A percentile compares a stretch with the other conserved stretches of the same genome.
phyloP scores from a whole-genome alignment of 768 basidiomycete species.

The Suillus bovinus region DNA sequence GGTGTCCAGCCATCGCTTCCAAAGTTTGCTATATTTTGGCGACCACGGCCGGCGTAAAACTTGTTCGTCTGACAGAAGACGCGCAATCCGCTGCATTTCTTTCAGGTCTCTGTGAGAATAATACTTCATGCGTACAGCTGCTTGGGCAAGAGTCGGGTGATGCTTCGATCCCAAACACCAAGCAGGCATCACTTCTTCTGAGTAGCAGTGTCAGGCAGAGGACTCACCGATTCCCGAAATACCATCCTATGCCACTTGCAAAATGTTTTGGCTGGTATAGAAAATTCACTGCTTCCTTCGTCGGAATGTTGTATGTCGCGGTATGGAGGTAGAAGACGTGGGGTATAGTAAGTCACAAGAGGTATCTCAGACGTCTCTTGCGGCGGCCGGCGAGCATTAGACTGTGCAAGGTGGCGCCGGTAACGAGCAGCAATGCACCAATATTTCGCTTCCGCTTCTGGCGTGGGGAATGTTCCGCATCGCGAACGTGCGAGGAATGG shows the following conservation, averaged over 20 bases:
- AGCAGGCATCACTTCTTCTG: not conserved
- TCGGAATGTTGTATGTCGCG: constrained; percentile 22
- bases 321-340: constrained; percentile 41
- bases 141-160: constrained; percentile 38
- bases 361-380: constrained; percentile 15
- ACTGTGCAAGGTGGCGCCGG: constrained; percentile 23
- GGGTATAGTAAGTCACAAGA: constrained; percentile 34
- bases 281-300: constrained; percentile 18
- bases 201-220: not conserved
- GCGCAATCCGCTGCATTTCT: constrained; percentile 44
- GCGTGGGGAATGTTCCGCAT: constrained; percentile 23
- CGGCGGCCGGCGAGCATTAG: constrained; percentile 8
- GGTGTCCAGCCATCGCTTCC: constrained; percentile 39
- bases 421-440: constrained; percentile 32
- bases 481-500: constrained; percentile 14
- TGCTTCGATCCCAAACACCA: constrained; percentile 20
- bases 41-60: constrained; percentile 32
- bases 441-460: constrained; percentile 29
- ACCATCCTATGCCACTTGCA: constrained; percentile 53
- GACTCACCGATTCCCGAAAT: constrained; percentile 40
- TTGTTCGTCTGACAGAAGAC: constrained; percentile 38
- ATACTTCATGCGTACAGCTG: constrained; percentile 32
- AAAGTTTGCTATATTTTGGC: constrained; percentile 36
- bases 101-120: constrained; percentile 39
- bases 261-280: constrained; percentile 35